phyloP scores from a whole-genome alignment of 2,329 filamentous ascomycete genomes.

The Xylaria sp. region DNA sequence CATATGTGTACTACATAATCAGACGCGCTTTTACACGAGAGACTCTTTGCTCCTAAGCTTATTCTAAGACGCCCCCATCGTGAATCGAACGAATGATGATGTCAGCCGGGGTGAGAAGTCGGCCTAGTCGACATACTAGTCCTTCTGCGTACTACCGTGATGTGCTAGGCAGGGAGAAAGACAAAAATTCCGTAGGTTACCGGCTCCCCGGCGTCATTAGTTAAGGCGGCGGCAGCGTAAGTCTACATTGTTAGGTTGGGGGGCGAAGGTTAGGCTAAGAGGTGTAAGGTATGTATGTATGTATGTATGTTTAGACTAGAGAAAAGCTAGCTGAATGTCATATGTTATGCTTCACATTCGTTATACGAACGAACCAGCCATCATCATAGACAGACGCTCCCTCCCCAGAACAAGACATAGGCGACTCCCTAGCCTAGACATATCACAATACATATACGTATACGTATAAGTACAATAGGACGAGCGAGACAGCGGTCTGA shows the following conservation, averaged over 20 bases:
- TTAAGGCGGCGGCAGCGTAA: slow-evolving; percentile 31
- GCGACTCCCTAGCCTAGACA: not conserved
- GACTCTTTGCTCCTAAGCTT: slow-evolving; percentile 18
- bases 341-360: slow-evolving; percentile 12
- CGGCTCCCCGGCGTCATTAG: slow-evolving; percentile 24
- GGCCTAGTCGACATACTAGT: slow-evolving; percentile 34
- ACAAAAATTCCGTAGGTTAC: slow-evolving; percentile 31
- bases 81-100: slow-evolving; percentile 43
- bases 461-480: slow-evolving; percentile 19
- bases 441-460: not conserved
- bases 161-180: slow-evolving; percentile 28
- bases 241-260: slow-evolving; percentile 8
- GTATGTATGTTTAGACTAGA: slow-evolving; percentile 22
- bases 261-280: slow-evolving; percentile 8
- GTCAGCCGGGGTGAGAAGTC: slow-evolving; percentile 42
- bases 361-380: slow-evolving; percentile 27
- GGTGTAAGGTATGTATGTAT: slow-evolving; percentile 10
- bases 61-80: slow-evolving; percentile 36
- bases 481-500: slow-evolving; percentile 7
- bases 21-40: slow-evolving; percentile 28
- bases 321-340: slow-evolving; percentile 11
- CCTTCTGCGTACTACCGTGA: slow-evolving; percentile 33
- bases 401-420: slow-evolving; percentile 1
- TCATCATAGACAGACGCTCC: slow-evolving; percentile 3
- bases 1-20: slow-evolving; percentile 36